Evolutionary conservation across 169 alveolate species (phyloP), one percentile per base, ranked within the genome.

Genomic region (Neospora caninum): DNA sequence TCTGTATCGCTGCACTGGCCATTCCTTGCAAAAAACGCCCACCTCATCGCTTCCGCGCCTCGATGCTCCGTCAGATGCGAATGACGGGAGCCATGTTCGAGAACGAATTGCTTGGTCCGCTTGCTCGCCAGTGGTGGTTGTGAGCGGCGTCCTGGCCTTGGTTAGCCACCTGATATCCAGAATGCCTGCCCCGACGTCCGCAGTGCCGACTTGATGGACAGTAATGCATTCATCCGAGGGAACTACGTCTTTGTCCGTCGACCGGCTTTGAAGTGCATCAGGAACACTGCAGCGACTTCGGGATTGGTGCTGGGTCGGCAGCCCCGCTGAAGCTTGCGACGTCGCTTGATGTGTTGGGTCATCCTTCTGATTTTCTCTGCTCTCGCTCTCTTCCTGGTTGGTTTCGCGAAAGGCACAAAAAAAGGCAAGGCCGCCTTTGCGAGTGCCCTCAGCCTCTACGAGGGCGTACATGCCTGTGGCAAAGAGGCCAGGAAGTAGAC

Each of bases 121-220:
- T 0, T 16, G n/a, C 73, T 64, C 73, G 73, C 7, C 31, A 0
- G 7, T 29, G 16, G 16, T 9, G 20, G 4, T 4, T 64, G 25
- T 16, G n/a, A 64, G 31, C 73, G 25, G 31, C 25, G 31, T 64
- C 31, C 7, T 64, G 7, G 64, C 89, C 38, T 20, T 22, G 22
- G 89, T 64, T 36, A 82, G 31, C 89, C 89, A 82, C 67, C 89
- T 64, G 34, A 82, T 0, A 36, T 82, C 89, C 0, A 82, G 89
- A 29, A 82, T 29, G 25, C 89, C 89, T 2, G 67, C 54, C 67
- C 64, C 89, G 38, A 82, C 41, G 89, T 82, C 89, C 9, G 25
- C 53, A 20, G 64, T 42, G 89, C 89, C 89, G 45, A 78, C 31
- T 1, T 13, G 39, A 20, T 78, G 49, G 86, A 78, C 86, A 20